Base-by-base conservation (phyloP, 352 stramenopile species). In the Paralagenidium karlingii region DNA sequence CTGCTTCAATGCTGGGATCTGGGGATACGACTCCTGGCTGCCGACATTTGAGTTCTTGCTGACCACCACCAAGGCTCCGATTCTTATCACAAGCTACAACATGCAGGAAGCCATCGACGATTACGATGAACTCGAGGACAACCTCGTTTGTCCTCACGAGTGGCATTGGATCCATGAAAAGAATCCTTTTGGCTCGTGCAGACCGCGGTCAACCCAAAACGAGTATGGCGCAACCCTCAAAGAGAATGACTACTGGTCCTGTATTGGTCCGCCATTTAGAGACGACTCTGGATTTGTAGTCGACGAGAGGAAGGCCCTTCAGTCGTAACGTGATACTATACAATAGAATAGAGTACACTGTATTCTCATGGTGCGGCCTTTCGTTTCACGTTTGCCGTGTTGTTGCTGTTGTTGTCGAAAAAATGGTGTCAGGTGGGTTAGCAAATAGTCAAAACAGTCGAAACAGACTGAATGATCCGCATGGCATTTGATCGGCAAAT, bases 231-330 rank as follows among this genome's bases (percentile, higher is more conserved):
- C 55, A 11, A 42, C 73, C 18, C 58, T 91, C 11, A 62, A 63
- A 20, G 77, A 91, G 53, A 91, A 91, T 31, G 55, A 82, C 44
- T 80, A 74, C 45, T 91, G 77, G 74, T 82, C 85, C 68, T 91
- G 74, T 48, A 53, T 88, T 19, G 66, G 56, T 16, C 60, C 55
- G n/a, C n/a, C n/a, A n/a, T n/a, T n/a, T n/a, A n/a, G n/a, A n/a
- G n/a, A n/a, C n/a, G n/a, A n/a, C n/a, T n/a, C n/a, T n/a, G n/a
- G n/a, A n/a, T n/a, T n/a, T n/a, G n/a, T n/a, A n/a, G n/a, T n/a
- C n/a, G n/a, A n/a, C n/a, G n/a, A n/a, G n/a, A n/a, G n/a, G n/a
- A n/a, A n/a, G n/a, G n/a, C n/a, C n/a, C n/a, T n/a, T n/a, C n/a
- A n/a, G n/a, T n/a, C n/a, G n/a, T n/a, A n/a, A n/a, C n/a, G n/a